Conservation (phyloP, 2,329 filamentous ascomycete genomes). For the Ophidiomyces ophidiicola region DNA sequence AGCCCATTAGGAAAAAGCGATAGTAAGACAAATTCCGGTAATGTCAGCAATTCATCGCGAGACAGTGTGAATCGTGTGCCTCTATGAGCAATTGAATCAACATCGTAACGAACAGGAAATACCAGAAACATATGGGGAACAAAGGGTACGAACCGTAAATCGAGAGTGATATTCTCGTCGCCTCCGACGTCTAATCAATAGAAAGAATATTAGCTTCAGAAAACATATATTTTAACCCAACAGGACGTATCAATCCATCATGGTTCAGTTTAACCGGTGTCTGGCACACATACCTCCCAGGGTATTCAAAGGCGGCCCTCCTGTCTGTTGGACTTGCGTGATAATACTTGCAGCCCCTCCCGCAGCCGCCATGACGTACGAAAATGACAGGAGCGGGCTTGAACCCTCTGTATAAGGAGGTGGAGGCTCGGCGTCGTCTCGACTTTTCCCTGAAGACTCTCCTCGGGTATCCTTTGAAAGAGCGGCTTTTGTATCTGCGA, state of each 20-base stretch:
- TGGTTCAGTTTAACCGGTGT: too few relatives aligned
- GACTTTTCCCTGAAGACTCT: constrained; percentile 57
- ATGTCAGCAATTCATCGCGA: constrained; percentile 82
- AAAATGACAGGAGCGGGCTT: constrained; percentile 82
- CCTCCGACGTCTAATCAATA: constrained; percentile 30
- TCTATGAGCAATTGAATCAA: constrained; percentile 37
- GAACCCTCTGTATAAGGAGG: constrained; percentile 81
- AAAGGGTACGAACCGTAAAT: constrained; percentile 59
- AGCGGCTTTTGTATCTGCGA: constrained; percentile 70
- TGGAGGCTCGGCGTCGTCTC: constrained; percentile 78
- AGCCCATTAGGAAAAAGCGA: constrained; percentile 99
- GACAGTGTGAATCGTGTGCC: constrained; percentile 89
- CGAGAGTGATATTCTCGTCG: constrained; percentile 90
- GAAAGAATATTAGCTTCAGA: constrained; percentile 3
- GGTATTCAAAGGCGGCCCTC: constrained; percentile 71
- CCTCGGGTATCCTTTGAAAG: constrained; percentile 73
- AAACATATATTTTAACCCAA: neutral
- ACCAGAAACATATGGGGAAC: neutral
- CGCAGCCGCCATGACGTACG: constrained; percentile 95
- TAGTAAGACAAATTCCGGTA: constrained; percentile 91
- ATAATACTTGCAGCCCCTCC: constrained; percentile 97
- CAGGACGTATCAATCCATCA: too few relatives aligned
- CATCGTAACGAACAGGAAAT: neutral
- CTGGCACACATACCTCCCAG: constrained; percentile 67
- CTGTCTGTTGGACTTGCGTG: constrained; percentile 94